These are phyloP conservation scores for Candida pseudoglaebosa DNA, from an alignment of 805 yeast genomes.

Conservation along the genomic window DNA sequence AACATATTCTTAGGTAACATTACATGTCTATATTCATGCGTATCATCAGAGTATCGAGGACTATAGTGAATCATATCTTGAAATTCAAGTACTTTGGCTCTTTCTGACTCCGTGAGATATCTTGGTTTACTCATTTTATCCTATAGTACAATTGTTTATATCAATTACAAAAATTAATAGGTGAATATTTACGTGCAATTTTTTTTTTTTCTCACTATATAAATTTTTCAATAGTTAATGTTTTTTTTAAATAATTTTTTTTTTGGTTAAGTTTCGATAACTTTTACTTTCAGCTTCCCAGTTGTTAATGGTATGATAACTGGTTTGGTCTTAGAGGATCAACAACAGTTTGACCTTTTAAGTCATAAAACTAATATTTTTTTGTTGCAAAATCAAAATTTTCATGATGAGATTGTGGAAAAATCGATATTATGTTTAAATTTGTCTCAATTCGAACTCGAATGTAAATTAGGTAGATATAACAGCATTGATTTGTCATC, in stretches of 20 bases:
- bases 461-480: neutral
- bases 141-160: too few relatives aligned
- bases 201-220: too few relatives aligned
- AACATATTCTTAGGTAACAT: slow-evolving; percentile 95
- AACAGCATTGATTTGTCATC: slow-evolving; percentile 2
- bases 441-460: neutral
- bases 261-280: too few relatives aligned
- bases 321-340: neutral
- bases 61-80: slow-evolving; percentile 94
- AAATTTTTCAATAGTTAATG: too few relatives aligned
- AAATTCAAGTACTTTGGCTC: slow-evolving; percentile 83
- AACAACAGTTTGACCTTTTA: neutral
- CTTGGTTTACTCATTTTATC: slow-evolving; percentile 49
- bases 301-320: neutral
- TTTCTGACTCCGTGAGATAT: slow-evolving; percentile 74
- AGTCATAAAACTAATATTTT: neutral
- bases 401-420: neutral
- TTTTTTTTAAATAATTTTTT: too few relatives aligned
- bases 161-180: too few relatives aligned
- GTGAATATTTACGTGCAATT: too few relatives aligned
- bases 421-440: slow-evolving; percentile 1
- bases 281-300: neutral
- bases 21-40: slow-evolving; percentile 92
- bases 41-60: slow-evolving; percentile 88
- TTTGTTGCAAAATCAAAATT: neutral